Evolutionary conservation across 2,329 filamentous ascomycete species (phyloP), one percentile per base, ranked within the genome.

Genomic region (Cercospora zeina): DNA sequence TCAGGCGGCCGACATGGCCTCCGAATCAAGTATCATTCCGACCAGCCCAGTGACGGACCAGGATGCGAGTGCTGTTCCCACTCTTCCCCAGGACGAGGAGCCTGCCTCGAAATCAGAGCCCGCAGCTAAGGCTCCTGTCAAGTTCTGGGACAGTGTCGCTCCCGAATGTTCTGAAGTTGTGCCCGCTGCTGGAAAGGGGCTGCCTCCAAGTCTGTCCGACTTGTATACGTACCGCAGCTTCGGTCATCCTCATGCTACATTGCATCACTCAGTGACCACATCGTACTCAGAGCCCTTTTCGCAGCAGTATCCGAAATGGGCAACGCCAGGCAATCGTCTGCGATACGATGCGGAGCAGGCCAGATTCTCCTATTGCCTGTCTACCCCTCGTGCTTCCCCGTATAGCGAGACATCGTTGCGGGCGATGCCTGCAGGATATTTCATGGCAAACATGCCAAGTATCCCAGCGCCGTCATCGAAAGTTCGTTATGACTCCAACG

Each of bases 291-390:
- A 67, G 33, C 58, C 58, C 19, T 67, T 67, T 47, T 61, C 55
- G 61, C 47, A 63, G 24, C 65, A 67, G 42, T 56, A 59, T 24
- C 64, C 64, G 4, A 49, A 37, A 19, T 64, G 64, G 64, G 49
- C 58, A 14, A 34, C 37, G 8, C 55, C 57, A 24, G 53, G 33
- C 14, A 51, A 61, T 13, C 54, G 54, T 27, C 39, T 64, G 10
- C 62, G 61, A 13, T 62, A 59, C 34, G 62, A 64, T 53, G 57
- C 56, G 13, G 55, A 33, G 10, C 31, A 56, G 27, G 54, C 59
- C 24, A 27, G 50, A 6, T 62, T 62, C 5, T 49, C 64, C 2
- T 64, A 64, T 53, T 19, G 21, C 54, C 42, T 24, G 42, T 14
- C 42, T 13, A 14, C 21, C 42, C 5, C 42, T 19, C 21, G 5